Evolutionary conservation across 768 basidiomycete genomes (phyloP), one percentile per base, ranked within the genome.

Genomic region (Pleurotus cornucopiae): DNA sequence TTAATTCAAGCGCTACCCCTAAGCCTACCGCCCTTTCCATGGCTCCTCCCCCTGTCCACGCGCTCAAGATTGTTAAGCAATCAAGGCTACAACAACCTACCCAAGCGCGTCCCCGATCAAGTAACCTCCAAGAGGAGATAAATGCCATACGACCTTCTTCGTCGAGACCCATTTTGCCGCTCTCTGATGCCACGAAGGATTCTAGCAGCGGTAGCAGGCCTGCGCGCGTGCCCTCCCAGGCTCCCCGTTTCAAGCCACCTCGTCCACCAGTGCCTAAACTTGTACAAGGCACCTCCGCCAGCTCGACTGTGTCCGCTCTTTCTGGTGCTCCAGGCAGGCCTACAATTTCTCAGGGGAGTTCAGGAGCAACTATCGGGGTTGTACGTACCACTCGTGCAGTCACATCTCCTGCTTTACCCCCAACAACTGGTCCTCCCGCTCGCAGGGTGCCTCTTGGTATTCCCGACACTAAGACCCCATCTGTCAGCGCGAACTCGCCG

Each of bases 41-140:
- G 39, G 73, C 68, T 41, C 75, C 74, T 4, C 68, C 67, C 40
- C 70, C 73, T 1, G 67, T 79, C 20, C 73, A 74, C 47, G 81
- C 75, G 44, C 64, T 81, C 39, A 74, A 71, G 30, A 78, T 81
- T n/a, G 72, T 81, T 23, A 82, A 81, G 59, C 70, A 78, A 14
- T 45, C 54, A 6, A 55, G 46, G 39, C 37, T 53, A n/a, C 51
- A 53, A 21, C 39, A 38, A 23, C 51, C 39, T 11, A 39, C 39
- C 14, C n/a, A 34, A 6, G 18, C 39, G 13, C 51, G 51, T 11
- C 16, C 14, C n/a, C 25, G n/a, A 34, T 14, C 48, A 6, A 39
- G 26, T 53, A 21, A 16, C 12, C n/a, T 34, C 30, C 30, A 11
- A 34, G 30, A 34, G 6, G 30, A 34, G 30, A 34, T 34, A 34